A percentile compares a stretch with the other conserved stretches of the same genome.
phyloP scores from a whole-genome alignment of 2,329 filamentous ascomycete genomes.

The Fusarium sulawesiense region DNA sequence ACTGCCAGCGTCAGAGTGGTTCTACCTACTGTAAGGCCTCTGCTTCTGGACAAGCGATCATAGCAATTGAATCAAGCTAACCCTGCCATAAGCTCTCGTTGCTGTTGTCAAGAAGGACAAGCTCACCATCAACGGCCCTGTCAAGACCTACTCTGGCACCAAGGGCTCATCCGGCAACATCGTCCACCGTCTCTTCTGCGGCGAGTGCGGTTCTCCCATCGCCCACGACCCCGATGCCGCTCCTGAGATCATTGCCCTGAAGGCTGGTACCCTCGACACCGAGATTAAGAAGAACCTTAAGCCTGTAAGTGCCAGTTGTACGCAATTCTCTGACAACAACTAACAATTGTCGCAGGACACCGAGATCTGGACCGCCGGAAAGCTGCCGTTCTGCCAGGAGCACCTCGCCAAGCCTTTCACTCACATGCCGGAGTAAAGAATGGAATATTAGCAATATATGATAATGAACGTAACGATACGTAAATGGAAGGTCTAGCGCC shows the following conservation, averaged over 20 bases:
- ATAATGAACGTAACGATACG: constrained; percentile 13
- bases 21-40: constrained; percentile 72
- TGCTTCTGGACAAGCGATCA: background rate
- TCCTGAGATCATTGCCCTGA: constrained; percentile 76
- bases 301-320: constrained; percentile 60
- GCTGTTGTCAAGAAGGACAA: constrained; percentile 74
- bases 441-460: background rate
- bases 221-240: constrained; percentile 77
- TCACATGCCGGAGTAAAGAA: constrained; percentile 69
- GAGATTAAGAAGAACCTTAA: constrained; percentile 76
- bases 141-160: constrained; percentile 70
- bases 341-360: constrained; percentile 61
- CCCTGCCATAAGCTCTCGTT: constrained; percentile 66
- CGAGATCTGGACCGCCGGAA: constrained; percentile 76
- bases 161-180: constrained; percentile 69
- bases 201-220: constrained; percentile 75
- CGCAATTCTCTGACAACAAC: background rate
- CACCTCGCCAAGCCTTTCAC: constrained; percentile 70
- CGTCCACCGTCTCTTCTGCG: constrained; percentile 77
- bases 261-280: constrained; percentile 71
- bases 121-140: constrained; percentile 70
- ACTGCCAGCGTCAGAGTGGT: constrained; percentile 77
- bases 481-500: background rate
- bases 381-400: constrained; percentile 78
- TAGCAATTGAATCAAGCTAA: constrained; percentile 9